A percentile compares a stretch with the other conserved stretches of the same genome.
These are phyloP conservation scores for Penicillium maclennaniae DNA, from an alignment of 495 filamentous ascomycete species.

Conservation along the genomic window DNA sequence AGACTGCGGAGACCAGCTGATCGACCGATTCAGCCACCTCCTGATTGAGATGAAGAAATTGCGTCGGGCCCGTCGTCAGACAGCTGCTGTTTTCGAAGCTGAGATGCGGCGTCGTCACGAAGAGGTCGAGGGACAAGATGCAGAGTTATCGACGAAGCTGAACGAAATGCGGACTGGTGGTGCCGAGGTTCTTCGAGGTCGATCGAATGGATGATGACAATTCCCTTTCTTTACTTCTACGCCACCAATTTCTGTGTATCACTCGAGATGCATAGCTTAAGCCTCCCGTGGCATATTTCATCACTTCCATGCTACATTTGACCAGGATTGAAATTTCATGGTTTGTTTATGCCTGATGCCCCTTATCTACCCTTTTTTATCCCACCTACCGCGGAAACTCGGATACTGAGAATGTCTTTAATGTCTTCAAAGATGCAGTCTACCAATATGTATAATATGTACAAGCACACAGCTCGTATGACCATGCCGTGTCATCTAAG, in stretches of 20 bases:
- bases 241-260: neutral
- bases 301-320: neutral
- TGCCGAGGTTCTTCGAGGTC: slow-evolving; percentile 39
- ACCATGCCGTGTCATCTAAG: slow-evolving; percentile 8
- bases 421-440: neutral
- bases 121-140: slow-evolving; percentile 31
- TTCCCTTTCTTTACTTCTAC: neutral
- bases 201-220: slow-evolving; percentile 22
- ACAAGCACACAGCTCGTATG: slow-evolving; percentile 8
- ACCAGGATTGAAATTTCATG: neutral
- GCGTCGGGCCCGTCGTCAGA: slow-evolving; percentile 60
- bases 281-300: neutral
- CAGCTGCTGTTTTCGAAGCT: slow-evolving; percentile 63
- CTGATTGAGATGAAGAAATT: slow-evolving; percentile 60
- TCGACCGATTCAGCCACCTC: slow-evolving; percentile 62
- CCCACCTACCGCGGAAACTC: neutral
- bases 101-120: slow-evolving; percentile 56
- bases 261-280: slow-evolving; percentile 7
- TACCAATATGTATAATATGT: slow-evolving; percentile 18
- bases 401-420: neutral
- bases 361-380: slow-evolving; percentile 1
- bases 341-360: slow-evolving; percentile 18
- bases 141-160: slow-evolving; percentile 38
- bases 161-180: slow-evolving; percentile 44
- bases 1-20: slow-evolving; percentile 73